A percentile compares a stretch with the other conserved stretches of the same genome.
phyloP scores from a whole-genome alignment of 805 yeast genomes.

The Myxozyma neotropica region DNA sequence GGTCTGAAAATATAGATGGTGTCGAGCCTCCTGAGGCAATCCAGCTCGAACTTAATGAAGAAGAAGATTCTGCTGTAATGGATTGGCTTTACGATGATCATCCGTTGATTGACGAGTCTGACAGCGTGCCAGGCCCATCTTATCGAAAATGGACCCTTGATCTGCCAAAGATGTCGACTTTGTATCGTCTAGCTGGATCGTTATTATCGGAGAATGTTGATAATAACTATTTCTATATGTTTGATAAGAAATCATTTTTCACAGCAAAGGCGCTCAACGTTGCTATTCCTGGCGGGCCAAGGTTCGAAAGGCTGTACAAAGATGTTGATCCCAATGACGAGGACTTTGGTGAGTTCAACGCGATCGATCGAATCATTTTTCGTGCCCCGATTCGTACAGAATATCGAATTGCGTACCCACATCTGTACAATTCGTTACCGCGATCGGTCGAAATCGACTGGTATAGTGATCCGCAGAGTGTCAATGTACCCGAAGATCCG shows the following conservation, averaged over 20 bases:
- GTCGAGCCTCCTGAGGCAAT: constrained; percentile 74
- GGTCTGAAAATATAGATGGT: constrained; percentile 76
- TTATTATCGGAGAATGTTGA: constrained; percentile 60
- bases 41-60: constrained; percentile 62
- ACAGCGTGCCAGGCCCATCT: constrained; percentile 71
- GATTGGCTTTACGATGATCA: constrained; percentile 83
- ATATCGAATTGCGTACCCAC: constrained; percentile 84
- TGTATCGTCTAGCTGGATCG: constrained; percentile 72
- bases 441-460: constrained; percentile 61
- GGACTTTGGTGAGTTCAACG: constrained; percentile 87
- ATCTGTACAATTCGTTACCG: constrained; percentile 76
- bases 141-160: constrained; percentile 72
- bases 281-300: constrained; percentile 94
- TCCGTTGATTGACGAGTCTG: constrained; percentile 64
- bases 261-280: constrained; percentile 89
- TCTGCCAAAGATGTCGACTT: constrained; percentile 60
- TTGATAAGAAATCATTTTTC: constrained; percentile 76
- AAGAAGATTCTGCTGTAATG: constrained; percentile 59
- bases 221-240: constrained; percentile 66
- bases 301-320: constrained; percentile 81
- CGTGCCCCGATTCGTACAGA: constrained; percentile 78
- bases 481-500: constrained; percentile 52
- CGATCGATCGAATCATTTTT: constrained; percentile 83
- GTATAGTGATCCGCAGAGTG: constrained; percentile 66
- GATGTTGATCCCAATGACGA: constrained; percentile 67